These are phyloP conservation scores for Candida argentea DNA, from an alignment of 805 yeast species.

Conservation along the genomic window DNA sequence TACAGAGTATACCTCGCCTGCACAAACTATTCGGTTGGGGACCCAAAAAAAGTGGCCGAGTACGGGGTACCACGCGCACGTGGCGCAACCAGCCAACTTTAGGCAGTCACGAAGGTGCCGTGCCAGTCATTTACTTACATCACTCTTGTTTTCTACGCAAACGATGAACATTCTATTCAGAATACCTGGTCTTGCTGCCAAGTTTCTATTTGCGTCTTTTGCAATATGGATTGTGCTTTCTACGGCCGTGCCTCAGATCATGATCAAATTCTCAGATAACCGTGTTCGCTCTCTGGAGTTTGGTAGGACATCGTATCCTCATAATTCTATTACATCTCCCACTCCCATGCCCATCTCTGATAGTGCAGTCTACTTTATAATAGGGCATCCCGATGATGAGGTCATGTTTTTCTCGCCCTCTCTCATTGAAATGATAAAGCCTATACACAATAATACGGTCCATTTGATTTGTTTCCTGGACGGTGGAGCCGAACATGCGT, in stretches of 20 bases:
- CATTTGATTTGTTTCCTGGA: slow-evolving; percentile 60
- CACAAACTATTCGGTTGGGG: too few species aligned
- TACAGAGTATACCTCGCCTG: too few species aligned
- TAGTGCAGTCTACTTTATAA: slow-evolving; percentile 40
- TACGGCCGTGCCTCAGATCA: slow-evolving; percentile 29
- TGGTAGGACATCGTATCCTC: slow-evolving; percentile 18
- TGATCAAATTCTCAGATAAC: slow-evolving; percentile 17
- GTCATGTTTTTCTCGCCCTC: slow-evolving; percentile 94
- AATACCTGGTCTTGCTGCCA: slow-evolving; percentile 4
- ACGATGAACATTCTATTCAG: too few species aligned
- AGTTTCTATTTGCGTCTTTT: slow-evolving; percentile 16
- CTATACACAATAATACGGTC: slow-evolving; percentile 39
- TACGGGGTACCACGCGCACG: too few species aligned
- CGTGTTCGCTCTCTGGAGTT: slow-evolving; percentile 18
- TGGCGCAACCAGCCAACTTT: too few species aligned
- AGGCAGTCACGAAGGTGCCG: too few species aligned
- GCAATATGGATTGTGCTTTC: slow-evolving; percentile 28
- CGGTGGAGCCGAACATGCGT: slow-evolving; percentile 59
- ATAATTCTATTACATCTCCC: slow-evolving; percentile 26
- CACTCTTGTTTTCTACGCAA: too few species aligned
- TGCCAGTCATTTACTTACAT: too few species aligned
- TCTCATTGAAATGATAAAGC: slow-evolving; percentile 38
- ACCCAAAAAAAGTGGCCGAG: too few species aligned
- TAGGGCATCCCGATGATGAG: slow-evolving; percentile 98
- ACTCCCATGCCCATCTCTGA: slow-evolving; percentile 22